Conservation (phyloP, 331 rosid genomes). For the Telfairia occidentalis region DNA sequence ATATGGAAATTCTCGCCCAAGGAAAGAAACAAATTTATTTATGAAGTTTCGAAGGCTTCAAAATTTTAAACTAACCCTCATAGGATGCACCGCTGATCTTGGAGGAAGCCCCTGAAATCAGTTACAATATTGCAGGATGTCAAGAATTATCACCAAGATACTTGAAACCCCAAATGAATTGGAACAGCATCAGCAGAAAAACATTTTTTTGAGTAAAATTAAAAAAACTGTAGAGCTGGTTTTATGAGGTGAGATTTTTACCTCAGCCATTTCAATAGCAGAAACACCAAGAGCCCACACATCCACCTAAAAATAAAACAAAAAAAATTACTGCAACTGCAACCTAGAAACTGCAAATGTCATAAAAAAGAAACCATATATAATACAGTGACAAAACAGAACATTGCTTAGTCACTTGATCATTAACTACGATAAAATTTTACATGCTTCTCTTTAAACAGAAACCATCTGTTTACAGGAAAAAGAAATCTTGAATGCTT, state of each 20-base stretch:
- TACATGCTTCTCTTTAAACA: background rate
- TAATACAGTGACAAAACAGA: background rate
- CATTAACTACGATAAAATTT: background rate
- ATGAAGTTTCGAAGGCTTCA: background rate
- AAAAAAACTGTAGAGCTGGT: background rate
- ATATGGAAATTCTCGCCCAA: background rate
- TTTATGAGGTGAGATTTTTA: constrained; percentile 16
- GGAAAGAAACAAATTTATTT: background rate
- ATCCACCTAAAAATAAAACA: constrained; percentile 58
- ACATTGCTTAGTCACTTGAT: background rate
- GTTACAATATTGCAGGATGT: background rate
- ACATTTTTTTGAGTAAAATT: constrained; percentile 1
- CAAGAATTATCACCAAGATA: constrained; percentile 13
- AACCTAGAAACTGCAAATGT: background rate
- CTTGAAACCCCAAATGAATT: constrained; percentile 3
- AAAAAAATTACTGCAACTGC: background rate
- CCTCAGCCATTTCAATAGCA: constrained; percentile 99
- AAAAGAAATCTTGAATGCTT: background rate
- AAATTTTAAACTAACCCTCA: constrained; percentile 61
- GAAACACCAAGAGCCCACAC: constrained; percentile 99
- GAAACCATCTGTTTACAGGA: background rate
- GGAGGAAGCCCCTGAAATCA: constrained; percentile 93
- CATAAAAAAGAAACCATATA: background rate
- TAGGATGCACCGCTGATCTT: constrained; percentile 88
- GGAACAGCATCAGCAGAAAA: background rate